Conservation (phyloP, 306 rosid species). For the Herpetospermum pedunculosum region DNA sequence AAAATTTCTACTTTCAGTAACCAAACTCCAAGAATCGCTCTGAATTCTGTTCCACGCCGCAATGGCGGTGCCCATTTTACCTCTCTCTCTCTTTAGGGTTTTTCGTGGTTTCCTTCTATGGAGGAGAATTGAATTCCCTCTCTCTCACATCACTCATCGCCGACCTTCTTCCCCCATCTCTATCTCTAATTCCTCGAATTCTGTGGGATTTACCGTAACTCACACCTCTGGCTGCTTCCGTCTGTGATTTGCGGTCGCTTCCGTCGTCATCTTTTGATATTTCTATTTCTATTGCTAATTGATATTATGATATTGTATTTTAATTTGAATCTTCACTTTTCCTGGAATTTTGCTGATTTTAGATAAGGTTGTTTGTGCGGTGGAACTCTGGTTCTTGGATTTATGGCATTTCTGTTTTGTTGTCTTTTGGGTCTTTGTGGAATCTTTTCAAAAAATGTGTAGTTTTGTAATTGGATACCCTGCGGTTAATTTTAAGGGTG, state of each 20-base stretch:
- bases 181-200: conserved; percentile 1
- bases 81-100: conserved; percentile 2
- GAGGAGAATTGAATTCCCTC: neutral
- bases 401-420: neutral
- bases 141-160: neutral
- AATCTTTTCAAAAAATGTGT: neutral
- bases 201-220: conserved; percentile 7
- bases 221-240: neutral
- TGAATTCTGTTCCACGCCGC: conserved; percentile 9
- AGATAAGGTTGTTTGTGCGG: neutral
- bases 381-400: neutral
- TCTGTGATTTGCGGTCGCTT: neutral
- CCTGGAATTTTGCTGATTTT: neutral
- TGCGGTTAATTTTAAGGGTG: neutral
- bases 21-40: neutral
- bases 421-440: neutral
- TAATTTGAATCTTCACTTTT: neutral
- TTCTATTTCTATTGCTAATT: no score
- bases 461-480: neutral
- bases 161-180: neutral
- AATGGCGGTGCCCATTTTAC: neutral
- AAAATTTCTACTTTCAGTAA: neutral
- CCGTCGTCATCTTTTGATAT: conserved; percentile 1
- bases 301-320: neutral
- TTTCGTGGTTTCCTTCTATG: neutral